Evolutionary conservation across 2,329 filamentous ascomycete genomes (phyloP), one percentile per base, ranked within the genome.

Genomic region (Albifimbria verrucaria): DNA sequence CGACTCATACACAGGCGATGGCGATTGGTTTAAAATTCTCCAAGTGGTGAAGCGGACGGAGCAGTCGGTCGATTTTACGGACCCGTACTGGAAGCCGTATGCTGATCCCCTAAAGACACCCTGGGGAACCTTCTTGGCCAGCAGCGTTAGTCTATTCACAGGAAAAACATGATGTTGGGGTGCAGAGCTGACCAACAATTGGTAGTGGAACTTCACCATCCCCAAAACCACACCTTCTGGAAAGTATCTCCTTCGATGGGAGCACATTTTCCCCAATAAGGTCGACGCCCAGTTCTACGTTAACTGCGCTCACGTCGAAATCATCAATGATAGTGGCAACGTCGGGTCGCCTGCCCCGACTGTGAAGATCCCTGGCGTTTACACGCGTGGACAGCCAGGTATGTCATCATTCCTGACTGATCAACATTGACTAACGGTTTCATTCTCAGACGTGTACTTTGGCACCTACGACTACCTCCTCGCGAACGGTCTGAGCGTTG

Each of bases 11-110:
- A 12, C 18, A 3, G 53, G 53, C 48, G 50, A 55, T 18, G 53
- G 50, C 48, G 53, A 55, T 36, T 55, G 53, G 53, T 55, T 52
- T 48, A 55, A 55, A 50, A 55, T 55, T 23, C 36, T 52, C 25
- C 41, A 32, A 28, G 28, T 52, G 18, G 47, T 44, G 9, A n/a
- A 21, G 21, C 25, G 43, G 10, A 52, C 50, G 12, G 50, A 52
- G 44, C 50, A 52, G 43, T 52, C 50, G 6, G 42, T 47, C 20
- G 43, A 52, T 36, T 52, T 23, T 20, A 41, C 28, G 21, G 26
- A 36, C 18, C 43, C 43, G 9, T 43, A 52, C 18, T 48, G 5
- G 18, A 21, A 10, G 15, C 5, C 12, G 10, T 25, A 41, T 22
- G n/a, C 25, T 20, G 50, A 52, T 15, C 25, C 32, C 12, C 36